Base-by-base conservation (phyloP, 164 flowering plant genomes). In the Taxillus chinensis region DNA sequence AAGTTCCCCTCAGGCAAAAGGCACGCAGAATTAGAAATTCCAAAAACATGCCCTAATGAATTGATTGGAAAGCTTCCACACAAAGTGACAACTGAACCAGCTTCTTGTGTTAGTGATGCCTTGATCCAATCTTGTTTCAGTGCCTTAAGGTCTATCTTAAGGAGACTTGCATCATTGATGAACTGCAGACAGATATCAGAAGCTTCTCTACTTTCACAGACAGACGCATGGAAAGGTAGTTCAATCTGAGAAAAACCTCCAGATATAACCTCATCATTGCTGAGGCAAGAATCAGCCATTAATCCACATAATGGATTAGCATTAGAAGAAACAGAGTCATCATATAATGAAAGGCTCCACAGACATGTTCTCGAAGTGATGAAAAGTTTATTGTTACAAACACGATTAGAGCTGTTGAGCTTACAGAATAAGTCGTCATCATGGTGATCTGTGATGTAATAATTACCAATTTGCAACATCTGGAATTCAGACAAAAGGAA, bases 1-100 rank as follows among this genome's bases (percentile, higher is more conserved):
- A 92, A 62, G 66, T 78, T 74, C 61, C 93, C 98, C 59, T 70
- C 83, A 16, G 90, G 87, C 67, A 83, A 68, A 61, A 60, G 42
- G 65, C 61, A 61, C 45, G 55, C 69, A 46, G 70, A 67, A 57
- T 57, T 57, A 45, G 74, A n/a, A 42, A 67, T 3, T 64, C 58
- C 73, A 62, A 59, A 74, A 59, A 69, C 60, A 43, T 53, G 70
- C 50, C 8, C 3, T 38, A 67, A 59, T 40, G 65, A 54, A 61
- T 64, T 39, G 39, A 60, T 64, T 39, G 45, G 62, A 6, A 63
- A 50, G 52, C 66, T 64, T 70, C n/a, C 48, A 64, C 62, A 60
- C 12, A 50, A 37, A 61, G 70, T 55, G 38, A 67, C 57, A 13
- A 70, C 59, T 49, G 59, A 15, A 52, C 52, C 57, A 61, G 67